These are phyloP conservation scores for Zygosaccharomyces rouxii DNA, from an alignment of 805 yeast species.

Conservation along the genomic window DNA sequence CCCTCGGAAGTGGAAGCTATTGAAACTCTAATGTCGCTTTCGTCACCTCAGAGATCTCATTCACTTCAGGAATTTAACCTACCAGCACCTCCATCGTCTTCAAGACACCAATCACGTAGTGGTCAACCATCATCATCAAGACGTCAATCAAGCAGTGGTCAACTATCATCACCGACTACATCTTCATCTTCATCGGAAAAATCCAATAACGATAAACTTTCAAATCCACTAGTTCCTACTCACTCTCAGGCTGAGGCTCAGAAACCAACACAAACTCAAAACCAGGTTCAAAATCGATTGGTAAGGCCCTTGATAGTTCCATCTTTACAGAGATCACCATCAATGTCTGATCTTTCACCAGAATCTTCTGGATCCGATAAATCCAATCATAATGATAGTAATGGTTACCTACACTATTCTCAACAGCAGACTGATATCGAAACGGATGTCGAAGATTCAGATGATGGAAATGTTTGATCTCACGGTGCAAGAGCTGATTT, in stretches of 20 bases:
- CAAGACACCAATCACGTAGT: neutral
- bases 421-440: constrained; percentile 25
- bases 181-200: constrained; percentile 12
- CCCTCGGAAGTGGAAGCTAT: constrained; percentile 40
- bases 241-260: neutral
- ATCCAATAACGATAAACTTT: constrained; percentile 3
- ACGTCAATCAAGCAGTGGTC: neutral
- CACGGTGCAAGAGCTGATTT: neutral
- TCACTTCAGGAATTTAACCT: constrained; percentile 16
- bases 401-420: constrained; percentile 6
- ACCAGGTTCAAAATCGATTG: constrained; percentile 4
- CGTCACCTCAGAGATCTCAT: constrained; percentile 34
- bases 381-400: neutral
- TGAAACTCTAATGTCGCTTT: constrained; percentile 40
- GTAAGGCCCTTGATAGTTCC: constrained; percentile 10
- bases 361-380: constrained; percentile 12
- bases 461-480: constrained; percentile 1
- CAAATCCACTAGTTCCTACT: neutral
- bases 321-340: constrained; percentile 12
- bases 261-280: neutral
- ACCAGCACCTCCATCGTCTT: constrained; percentile 10
- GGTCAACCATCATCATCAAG: neutral
- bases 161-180: constrained; percentile 15
- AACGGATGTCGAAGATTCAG: constrained; percentile 24
- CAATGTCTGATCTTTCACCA: constrained; percentile 12